Evolutionary conservation across 352 stramenopile species (phyloP).

Genomic region (Globisporangium middletonii): DNA sequence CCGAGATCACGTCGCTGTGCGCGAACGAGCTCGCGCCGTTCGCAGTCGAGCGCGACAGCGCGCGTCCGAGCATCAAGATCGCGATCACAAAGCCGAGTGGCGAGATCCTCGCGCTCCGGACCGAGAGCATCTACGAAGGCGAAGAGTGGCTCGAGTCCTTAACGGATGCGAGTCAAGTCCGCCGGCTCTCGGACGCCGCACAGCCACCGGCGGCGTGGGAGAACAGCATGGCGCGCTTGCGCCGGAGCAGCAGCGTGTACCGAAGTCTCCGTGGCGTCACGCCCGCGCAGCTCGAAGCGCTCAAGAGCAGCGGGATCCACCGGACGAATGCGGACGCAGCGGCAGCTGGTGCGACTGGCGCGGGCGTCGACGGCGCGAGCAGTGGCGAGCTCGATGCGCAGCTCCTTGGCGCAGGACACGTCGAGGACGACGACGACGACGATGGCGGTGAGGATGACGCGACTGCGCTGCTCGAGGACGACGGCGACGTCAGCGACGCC

Average conservation of each 20-base stretch:
- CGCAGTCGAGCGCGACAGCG: constrained; percentile 38
- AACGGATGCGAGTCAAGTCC: constrained; percentile 58
- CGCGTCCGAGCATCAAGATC: constrained; percentile 55
- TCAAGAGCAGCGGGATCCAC: not conserved
- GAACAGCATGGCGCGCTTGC: constrained; percentile 26
- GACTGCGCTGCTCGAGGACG: constrained; percentile 13
- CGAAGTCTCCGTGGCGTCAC: constrained; percentile 11
- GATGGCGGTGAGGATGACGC: constrained; percentile 18
- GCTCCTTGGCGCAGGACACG: not conserved
- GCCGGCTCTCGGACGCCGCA: constrained; percentile 13
- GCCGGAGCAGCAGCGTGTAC: constrained; percentile 14
- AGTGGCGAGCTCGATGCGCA: constrained; percentile 7
- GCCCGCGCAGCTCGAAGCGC: not conserved
- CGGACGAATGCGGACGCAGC: not conserved
- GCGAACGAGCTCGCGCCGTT: constrained; percentile 43
- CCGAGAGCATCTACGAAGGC: constrained; percentile 77
- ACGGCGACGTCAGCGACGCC: constrained; percentile 16
- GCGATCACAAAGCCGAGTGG: constrained; percentile 65
- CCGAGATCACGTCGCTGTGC: constrained; percentile 58
- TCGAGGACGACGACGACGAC: constrained; percentile 1
- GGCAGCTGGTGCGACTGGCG: not conserved
- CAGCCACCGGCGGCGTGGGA: constrained; percentile 28
- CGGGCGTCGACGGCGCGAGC: not conserved
- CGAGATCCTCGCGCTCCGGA: constrained; percentile 60
- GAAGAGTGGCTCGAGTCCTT: constrained; percentile 78